These are phyloP conservation scores for Cercis canadensis DNA, from an alignment of 306 rosid species.

Conservation along the genomic window DNA sequence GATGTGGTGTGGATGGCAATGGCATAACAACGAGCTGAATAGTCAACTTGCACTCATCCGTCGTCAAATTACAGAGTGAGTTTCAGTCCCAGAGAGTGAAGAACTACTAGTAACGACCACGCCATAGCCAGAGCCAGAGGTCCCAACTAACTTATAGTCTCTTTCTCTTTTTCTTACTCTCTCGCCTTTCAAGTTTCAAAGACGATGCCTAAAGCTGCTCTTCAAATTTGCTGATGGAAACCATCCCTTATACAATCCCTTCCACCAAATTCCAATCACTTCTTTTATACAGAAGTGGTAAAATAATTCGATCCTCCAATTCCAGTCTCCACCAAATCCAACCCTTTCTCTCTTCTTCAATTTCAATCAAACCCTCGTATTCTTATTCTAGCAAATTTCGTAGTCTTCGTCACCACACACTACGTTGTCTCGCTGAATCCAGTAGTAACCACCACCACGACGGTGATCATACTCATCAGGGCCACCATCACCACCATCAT, in stretches of 20 bases:
- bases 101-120: not conserved
- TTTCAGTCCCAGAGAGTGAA: not conserved
- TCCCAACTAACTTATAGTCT: not conserved
- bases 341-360: constrained; percentile 29
- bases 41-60: too few species aligned
- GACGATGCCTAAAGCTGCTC: constrained; percentile 24
- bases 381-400: constrained; percentile 34
- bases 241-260: constrained; percentile 47
- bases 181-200: not conserved
- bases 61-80: not conserved
- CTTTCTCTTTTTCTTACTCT: too few species aligned
- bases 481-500: constrained; percentile 45
- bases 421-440: constrained; percentile 48
- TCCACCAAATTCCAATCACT: constrained; percentile 47
- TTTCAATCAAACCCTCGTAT: constrained; percentile 41
- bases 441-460: constrained; percentile 40
- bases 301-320: constrained; percentile 44
- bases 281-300: constrained; percentile 20
- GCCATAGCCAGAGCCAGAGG: not conserved
- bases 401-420: constrained; percentile 43
- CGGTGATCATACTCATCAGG: constrained; percentile 4
- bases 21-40: constrained; percentile 32
- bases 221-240: constrained; percentile 57
- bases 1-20: constrained; percentile 54
- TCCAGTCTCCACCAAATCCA: constrained; percentile 25